phyloP scores from a whole-genome alignment of 306 rosid genomes.

The Styphnolobium japonicum region DNA sequence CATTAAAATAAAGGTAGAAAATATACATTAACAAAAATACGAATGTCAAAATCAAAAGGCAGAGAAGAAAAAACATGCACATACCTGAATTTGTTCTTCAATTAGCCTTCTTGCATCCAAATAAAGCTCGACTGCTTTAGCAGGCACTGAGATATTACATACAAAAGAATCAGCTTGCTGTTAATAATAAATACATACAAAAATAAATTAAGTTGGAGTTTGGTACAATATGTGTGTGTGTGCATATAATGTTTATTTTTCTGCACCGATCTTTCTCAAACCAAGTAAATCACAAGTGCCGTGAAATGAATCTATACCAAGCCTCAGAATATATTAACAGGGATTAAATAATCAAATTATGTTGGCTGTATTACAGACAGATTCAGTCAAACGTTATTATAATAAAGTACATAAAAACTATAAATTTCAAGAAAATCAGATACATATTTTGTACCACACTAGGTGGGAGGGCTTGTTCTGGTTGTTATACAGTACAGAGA shows the following conservation, averaged over 20 bases:
- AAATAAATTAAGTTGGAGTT: neutral
- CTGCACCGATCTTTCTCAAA: neutral
- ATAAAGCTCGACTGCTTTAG: conserved; percentile 74
- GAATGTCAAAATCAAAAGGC: conserved; percentile 1
- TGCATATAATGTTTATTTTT: neutral
- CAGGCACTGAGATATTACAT: conserved; percentile 60
- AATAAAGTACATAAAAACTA: neutral
- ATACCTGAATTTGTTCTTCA: conserved; percentile 82
- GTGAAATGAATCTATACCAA: neutral
- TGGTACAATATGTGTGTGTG: neutral
- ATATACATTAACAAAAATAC: neutral
- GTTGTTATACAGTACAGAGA: neutral
- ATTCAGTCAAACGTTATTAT: neutral
- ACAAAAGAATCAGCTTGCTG: conserved; percentile 27
- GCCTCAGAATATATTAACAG: neutral
- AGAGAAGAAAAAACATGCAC: conserved; percentile 17
- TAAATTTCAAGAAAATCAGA: neutral
- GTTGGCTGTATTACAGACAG: neutral
- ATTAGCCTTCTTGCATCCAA: conserved; percentile 73
- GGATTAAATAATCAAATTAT: neutral
- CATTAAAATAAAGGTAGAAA: conserved; percentile 13
- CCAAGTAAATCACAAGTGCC: neutral
- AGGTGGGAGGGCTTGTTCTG: neutral
- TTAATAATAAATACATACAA: conserved; percentile 1
- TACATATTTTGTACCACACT: neutral